Evolutionary conservation across 768 basidiomycete species (phyloP).

Genomic region (Xanthoconium stramineum): DNA sequence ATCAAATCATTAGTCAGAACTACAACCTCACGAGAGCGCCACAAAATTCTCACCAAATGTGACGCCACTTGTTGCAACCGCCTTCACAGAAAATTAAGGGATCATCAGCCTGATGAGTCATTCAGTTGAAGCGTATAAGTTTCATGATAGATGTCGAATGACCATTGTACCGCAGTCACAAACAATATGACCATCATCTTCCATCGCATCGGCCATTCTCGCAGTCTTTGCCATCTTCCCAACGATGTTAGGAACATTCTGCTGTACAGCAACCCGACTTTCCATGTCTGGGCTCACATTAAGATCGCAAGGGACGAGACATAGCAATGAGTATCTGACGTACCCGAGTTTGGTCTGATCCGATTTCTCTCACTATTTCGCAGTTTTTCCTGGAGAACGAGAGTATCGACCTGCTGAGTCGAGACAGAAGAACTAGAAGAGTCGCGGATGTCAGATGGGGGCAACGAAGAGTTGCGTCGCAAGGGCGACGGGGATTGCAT

Average conservation of each 20-base stretch:
- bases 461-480: constrained; percentile 18
- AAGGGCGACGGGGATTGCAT: constrained; percentile 24
- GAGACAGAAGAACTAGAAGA: constrained; percentile 18
- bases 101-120: constrained; percentile 48
- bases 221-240: neutral
- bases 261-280: constrained; percentile 24
- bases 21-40: neutral
- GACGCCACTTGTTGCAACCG: constrained; percentile 71
- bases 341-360: constrained; percentile 39
- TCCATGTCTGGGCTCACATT: constrained; percentile 28
- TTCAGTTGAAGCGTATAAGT: neutral
- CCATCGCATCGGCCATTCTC: constrained; percentile 11
- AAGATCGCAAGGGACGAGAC: neutral
- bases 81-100: constrained; percentile 63
- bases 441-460: constrained; percentile 27
- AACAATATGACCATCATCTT: constrained; percentile 43
- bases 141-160: neutral
- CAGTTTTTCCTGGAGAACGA: constrained; percentile 35
- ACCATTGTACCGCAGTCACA: constrained; percentile 72
- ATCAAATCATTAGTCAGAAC: neutral
- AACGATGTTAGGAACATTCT: neutral
- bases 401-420: constrained; percentile 36
- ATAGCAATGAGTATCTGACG: constrained; percentile 38
- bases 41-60: constrained; percentile 56
- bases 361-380: constrained; percentile 8